Base-by-base conservation (phyloP, 768 basidiomycete genomes). In the Lentinula detonsa region DNA sequence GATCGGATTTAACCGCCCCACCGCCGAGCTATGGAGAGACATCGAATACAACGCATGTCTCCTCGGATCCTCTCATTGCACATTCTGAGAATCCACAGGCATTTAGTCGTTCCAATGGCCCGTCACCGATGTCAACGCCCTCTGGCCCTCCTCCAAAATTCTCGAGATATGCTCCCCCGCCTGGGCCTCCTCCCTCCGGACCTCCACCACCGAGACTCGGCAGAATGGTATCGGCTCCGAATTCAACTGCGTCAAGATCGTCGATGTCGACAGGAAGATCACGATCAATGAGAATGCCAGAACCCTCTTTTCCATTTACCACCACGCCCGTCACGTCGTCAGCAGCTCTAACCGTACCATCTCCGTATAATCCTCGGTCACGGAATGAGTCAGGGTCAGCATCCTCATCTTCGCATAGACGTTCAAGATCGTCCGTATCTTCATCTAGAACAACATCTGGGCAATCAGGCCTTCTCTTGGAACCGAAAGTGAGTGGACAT, bases 311-410 rank as follows among this genome's bases (percentile, higher is more conserved):
- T 42, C 28, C 55, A 16, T 43, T 40, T 11, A 16, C 21, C 53
- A 11, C 53, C 4, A 8, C 37, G 64, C 34, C 65, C 34, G 21
- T 74, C 73, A 18, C 55, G 15, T 31, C 39, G 73, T 73, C 50
- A 11, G 40, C 9, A n/a, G 55, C 52, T 15, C 45, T 18, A 23
- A 10, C 46, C 2, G 46, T 48, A 23, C 9, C 46, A 8, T 48
- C 21, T 18, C 46, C 46, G 21, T 3, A 23, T 48, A 18, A 16
- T 23, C 21, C 46, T 9, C 21, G 11, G 31, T 21, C 28, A 21
- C 42, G 2, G 5, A 37, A 21, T 23, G 52, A n/a, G 21, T 15
- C 33, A 16, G 37, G 18, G 23, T n/a, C 52, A 34, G 23, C 45
- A 16, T 35, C 48, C 13, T 55, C 60, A 33, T 23, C 58, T 23